Evolutionary conservation across 495 filamentous ascomycete species (phyloP), one percentile per base, ranked within the genome.

Genomic region (Aspergillus taichungensis): DNA sequence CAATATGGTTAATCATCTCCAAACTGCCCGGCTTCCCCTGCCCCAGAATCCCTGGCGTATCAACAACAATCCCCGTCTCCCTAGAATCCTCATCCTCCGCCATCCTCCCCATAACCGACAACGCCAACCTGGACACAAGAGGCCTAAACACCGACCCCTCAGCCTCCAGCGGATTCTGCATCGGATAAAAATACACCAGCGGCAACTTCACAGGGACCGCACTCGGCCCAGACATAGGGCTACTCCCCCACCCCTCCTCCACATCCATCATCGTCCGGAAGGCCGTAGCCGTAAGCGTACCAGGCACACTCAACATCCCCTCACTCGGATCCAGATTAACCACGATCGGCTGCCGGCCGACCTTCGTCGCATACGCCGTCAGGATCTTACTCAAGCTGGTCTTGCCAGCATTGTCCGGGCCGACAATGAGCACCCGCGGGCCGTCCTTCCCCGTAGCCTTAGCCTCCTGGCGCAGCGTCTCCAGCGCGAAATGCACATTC

Each of bases 121-220:
- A 70, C 10, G 87, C 92, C 57, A 95, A 67, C 49, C 87, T 74
- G 30, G 83, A 84, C 34, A 86, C 65, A 45, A 97, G 58, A 1
- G 81, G 78, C 62, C 79, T 85, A 60, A 82, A 95, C 9, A 90
- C 59, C 34, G 71, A 73, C 27, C 76, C 69, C 42, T 90, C 85
- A 6, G 87, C 85, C 48, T 92, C 84, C 8, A 71, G 54, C 3
- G 87, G 80, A 47, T 71, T 83, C 34, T 78, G 71, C 43, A 86
- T 69, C 8, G 89, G 89, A 63, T 88, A 89, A 54, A 86, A 86
- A 55, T 95, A 96, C n/a, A 89, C 87, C 43, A 97, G 64, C 13
- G 94, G 94, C 52, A 92, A 67, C 67, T 95, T 97, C 18, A 95
- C 86, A 1, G 92, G 88, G 11, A 92, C 77, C 9, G 80, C 76